Evolutionary conservation across 2,329 filamentous ascomycete genomes (phyloP).

Genomic region (Colletotrichum truncatum): DNA sequence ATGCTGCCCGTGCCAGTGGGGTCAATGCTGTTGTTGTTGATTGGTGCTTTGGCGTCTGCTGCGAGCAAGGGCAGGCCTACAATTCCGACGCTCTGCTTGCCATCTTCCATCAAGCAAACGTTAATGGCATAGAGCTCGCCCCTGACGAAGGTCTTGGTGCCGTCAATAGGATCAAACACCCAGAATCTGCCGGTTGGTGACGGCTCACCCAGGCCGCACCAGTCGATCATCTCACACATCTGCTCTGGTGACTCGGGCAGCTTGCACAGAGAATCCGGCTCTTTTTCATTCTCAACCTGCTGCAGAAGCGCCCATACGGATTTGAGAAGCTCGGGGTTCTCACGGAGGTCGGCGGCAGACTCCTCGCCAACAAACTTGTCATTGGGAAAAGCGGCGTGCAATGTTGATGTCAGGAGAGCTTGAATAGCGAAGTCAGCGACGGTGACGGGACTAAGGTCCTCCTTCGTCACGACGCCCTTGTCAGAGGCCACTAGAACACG

Average conservation of each 20-base stretch:
- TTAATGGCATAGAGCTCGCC: constrained; percentile 67
- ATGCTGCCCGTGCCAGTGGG: constrained; percentile 55
- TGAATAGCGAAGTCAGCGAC: constrained; percentile 69
- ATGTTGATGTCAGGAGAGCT: constrained; percentile 60
- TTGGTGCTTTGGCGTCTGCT: constrained; percentile 45
- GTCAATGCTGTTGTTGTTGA: constrained; percentile 56
- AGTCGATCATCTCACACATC: constrained; percentile 63
- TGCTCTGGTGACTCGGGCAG: constrained; percentile 50
- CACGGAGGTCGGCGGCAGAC: constrained; percentile 56
- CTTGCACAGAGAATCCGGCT: constrained; percentile 36
- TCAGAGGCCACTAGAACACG: constrained; percentile 56
- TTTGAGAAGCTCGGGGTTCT: constrained; percentile 50
- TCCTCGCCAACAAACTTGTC: constrained; percentile 67
- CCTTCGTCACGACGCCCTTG: constrained; percentile 62
- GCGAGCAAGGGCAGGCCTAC: constrained; percentile 59
- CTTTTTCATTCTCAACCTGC: constrained; percentile 39
- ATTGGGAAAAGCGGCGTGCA: constrained; percentile 58
- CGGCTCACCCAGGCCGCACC: constrained; percentile 53
- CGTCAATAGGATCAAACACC: constrained; percentile 70
- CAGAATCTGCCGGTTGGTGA: constrained; percentile 52
- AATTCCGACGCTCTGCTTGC: constrained; percentile 58
- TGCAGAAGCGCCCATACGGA: constrained; percentile 58
- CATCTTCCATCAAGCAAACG: constrained; percentile 59
- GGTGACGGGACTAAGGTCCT: constrained; percentile 66
- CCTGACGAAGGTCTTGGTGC: constrained; percentile 64